Conservation (phyloP, 2,329 filamentous ascomycete species). For the Colletotrichum orbiculare region DNA sequence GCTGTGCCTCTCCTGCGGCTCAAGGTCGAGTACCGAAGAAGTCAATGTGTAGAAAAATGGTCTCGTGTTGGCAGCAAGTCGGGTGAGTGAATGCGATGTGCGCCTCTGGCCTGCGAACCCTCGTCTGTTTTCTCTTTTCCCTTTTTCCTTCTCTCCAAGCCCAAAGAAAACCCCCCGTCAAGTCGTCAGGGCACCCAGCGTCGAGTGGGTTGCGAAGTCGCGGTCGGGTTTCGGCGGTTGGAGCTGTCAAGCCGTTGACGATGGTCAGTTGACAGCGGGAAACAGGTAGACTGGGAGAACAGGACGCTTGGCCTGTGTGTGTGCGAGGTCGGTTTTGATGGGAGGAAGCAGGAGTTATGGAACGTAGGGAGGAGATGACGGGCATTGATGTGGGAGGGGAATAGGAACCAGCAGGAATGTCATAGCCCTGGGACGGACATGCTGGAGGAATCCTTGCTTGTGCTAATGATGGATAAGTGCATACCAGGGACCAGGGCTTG, state of each 20-base stretch:
- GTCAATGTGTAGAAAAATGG: constrained; percentile 5
- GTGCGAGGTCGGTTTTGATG: constrained; percentile 29
- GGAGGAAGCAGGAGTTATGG: constrained; percentile 33
- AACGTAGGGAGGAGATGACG: constrained; percentile 38
- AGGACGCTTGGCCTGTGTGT: constrained; percentile 26
- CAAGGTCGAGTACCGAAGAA: constrained; percentile 15
- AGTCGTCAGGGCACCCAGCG: constrained; percentile 19
- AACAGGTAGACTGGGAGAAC: constrained; percentile 8
- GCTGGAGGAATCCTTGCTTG: constrained; percentile 34
- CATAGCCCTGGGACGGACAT: constrained; percentile 36
- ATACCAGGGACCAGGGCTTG: constrained; percentile 38
- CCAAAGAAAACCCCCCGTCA: constrained; percentile 3
- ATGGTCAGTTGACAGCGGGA: constrained; percentile 28
- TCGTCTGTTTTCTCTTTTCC: background rate
- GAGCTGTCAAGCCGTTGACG: constrained; percentile 24
- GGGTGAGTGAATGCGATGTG: constrained; percentile 6
- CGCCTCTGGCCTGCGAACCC: constrained; percentile 26
- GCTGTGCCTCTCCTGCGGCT: constrained; percentile 24
- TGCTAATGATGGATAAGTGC: constrained; percentile 37
- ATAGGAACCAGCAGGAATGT: constrained; percentile 36
- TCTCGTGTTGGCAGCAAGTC: constrained; percentile 2
- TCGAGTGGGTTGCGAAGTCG: constrained; percentile 16
- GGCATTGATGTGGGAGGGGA: constrained; percentile 33
- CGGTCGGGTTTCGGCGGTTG: constrained; percentile 5
- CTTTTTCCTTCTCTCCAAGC: too few species aligned